A percentile compares a stretch with the other conserved stretches of the same genome.
Evolutionary conservation across 345 rosid genomes (phyloP).

Genomic region (Triadica sebifera): DNA sequence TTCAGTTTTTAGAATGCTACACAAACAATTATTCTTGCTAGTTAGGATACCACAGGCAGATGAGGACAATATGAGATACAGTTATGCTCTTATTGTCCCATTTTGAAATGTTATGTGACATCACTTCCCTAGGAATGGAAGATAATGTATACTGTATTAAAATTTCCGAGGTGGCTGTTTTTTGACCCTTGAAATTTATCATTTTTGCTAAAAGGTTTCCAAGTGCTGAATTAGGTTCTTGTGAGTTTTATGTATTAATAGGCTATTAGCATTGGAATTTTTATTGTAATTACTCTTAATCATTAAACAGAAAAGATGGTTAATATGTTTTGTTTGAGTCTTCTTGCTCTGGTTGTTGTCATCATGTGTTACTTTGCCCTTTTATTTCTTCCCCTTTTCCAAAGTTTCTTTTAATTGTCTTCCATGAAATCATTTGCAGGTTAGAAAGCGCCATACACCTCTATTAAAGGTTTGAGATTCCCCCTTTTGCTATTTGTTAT

Average conservation of each 20-base stretch:
- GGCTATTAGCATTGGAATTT: neutral
- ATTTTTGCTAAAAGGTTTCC: neutral
- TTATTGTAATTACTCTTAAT: neutral
- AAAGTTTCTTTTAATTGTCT: neutral
- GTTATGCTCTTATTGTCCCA: neutral
- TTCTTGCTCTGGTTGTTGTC: neutral
- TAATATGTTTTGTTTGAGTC: neutral
- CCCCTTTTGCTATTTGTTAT: neutral
- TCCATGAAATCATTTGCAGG: constrained; percentile 20
- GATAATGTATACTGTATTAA: neutral
- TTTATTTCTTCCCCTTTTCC: neutral
- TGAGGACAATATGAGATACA: neutral
- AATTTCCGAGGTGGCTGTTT: neutral
- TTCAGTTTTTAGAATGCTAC: neutral
- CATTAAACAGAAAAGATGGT: neutral
- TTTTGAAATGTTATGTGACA: neutral
- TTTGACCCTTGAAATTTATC: neutral
- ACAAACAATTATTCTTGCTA: neutral
- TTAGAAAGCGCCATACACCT: constrained; percentile 31
- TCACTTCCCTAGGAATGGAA: neutral
- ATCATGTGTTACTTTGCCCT: neutral
- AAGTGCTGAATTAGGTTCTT: neutral
- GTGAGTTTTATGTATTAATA: neutral
- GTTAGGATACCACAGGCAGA: neutral
- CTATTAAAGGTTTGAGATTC: constrained; percentile 28